Percentiles rank a stretch among this genome's conserved stretches.
Conservation (phyloP, 2,329 filamentous ascomycete genomes). For the Xylaria sp. region DNA sequence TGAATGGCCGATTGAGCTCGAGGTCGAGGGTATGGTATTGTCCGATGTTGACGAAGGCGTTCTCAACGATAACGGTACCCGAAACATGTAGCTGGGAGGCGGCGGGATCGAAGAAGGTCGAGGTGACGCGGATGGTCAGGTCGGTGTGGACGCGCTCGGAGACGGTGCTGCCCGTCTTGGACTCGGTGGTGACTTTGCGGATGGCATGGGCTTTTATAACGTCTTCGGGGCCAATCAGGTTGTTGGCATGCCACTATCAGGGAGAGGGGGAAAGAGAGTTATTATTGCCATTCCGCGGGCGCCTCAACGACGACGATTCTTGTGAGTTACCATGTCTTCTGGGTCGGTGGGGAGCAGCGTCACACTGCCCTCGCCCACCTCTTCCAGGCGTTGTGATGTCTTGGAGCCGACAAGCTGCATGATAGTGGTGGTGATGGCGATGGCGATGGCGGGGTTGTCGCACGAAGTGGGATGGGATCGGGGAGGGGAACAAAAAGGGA, state of each 20-base stretch:
- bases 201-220: constrained; percentile 65
- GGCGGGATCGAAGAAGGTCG: constrained; percentile 68
- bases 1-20: constrained; percentile 88
- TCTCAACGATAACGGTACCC: constrained; percentile 65
- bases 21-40: constrained; percentile 77
- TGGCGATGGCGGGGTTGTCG: not conserved
- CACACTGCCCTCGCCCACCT: constrained; percentile 54
- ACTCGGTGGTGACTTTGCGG: constrained; percentile 64
- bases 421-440: constrained; percentile 1
- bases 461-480: not conserved
- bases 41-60: constrained; percentile 63
- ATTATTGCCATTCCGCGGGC: constrained; percentile 6
- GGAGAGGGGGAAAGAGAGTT: constrained; percentile 8
- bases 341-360: constrained; percentile 56
- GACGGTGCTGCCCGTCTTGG: constrained; percentile 58
- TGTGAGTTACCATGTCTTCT: constrained; percentile 54
- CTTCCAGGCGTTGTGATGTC: constrained; percentile 52
- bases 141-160: constrained; percentile 67
- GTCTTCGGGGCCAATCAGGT: constrained; percentile 66
- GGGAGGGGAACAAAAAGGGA: too few relatives aligned
- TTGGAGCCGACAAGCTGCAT: constrained; percentile 57
- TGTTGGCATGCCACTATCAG: constrained; percentile 68
- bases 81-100: constrained; percentile 67
- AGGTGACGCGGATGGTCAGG: constrained; percentile 67
- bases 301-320: constrained; percentile 13